A percentile compares a stretch with the other conserved stretches of the same genome.
Conservation (phyloP, 208 protist genomes). For the Strigomonas culicis region DNA sequence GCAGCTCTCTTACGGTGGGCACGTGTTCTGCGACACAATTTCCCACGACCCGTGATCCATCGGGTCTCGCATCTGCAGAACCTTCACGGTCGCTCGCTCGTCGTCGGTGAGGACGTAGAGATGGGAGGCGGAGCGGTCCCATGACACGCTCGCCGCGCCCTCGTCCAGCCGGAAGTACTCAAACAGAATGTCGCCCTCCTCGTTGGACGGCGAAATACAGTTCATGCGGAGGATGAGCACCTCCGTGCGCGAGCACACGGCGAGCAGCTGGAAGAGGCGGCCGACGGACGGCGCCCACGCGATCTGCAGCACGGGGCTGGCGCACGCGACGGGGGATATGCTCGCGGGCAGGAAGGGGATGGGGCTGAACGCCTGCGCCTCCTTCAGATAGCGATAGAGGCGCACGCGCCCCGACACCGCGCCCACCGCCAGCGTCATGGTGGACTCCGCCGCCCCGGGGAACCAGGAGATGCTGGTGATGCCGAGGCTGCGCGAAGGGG, state of each 20-base stretch:
- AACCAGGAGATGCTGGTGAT: constrained; percentile 86
- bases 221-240: constrained; percentile 80
- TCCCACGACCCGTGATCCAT: constrained; percentile 79
- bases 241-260: constrained; percentile 66
- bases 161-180: constrained; percentile 56
- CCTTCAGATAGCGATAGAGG: constrained; percentile 70
- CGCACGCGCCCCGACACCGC: constrained; percentile 73
- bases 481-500: constrained; percentile 25
- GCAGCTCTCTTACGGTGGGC: background rate
- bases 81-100: constrained; percentile 32
- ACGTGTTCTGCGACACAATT: constrained; percentile 29
- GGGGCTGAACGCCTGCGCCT: constrained; percentile 43
- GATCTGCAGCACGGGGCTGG: constrained; percentile 57
- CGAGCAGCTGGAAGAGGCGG: constrained; percentile 75
- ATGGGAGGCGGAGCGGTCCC: constrained; percentile 70
- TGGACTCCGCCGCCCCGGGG: constrained; percentile 62
- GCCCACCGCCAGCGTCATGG: constrained; percentile 81
- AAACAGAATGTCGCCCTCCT: constrained; percentile 30
- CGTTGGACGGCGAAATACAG: constrained; percentile 62
- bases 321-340: constrained; percentile 27
- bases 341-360: constrained; percentile 30
- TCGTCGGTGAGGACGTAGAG: constrained; percentile 76
- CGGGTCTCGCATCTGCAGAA: constrained; percentile 74
- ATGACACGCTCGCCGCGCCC: constrained; percentile 77
- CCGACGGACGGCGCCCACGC: constrained; percentile 76